Percentiles rank a stretch among this genome's conserved stretches.
Evolutionary conservation across 2,329 filamentous ascomycete genomes (phyloP).

Genomic region (Ascochyta viciae-villosae): DNA sequence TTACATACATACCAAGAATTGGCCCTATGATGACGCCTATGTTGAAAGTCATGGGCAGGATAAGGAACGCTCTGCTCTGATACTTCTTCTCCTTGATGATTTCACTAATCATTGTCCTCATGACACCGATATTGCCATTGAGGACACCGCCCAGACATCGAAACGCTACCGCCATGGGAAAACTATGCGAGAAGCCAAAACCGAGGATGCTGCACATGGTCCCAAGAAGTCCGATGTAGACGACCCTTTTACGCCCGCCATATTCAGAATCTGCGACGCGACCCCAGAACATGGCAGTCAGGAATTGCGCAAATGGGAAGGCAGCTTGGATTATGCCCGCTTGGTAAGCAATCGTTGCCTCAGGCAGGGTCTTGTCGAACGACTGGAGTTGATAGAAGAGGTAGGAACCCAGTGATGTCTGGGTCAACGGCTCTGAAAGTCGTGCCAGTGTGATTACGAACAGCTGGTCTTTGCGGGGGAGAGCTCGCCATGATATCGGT

Average conservation of each 20-base stretch:
- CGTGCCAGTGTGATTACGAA: constrained; percentile 79
- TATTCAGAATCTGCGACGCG: constrained; percentile 68
- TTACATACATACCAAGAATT: constrained; percentile 39
- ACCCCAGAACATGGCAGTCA: constrained; percentile 85
- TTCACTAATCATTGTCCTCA: constrained; percentile 77
- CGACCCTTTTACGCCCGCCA: constrained; percentile 75
- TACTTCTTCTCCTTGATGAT: constrained; percentile 74
- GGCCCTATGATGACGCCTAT: constrained; percentile 58
- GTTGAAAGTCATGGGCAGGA: constrained; percentile 74
- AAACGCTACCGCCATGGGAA: constrained; percentile 69
- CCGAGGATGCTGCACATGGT: constrained; percentile 71
- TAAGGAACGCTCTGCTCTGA: constrained; percentile 62
- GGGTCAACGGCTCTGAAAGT: constrained; percentile 81
- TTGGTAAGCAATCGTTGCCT: constrained; percentile 74
- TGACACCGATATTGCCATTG: constrained; percentile 77
- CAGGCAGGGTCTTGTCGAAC: constrained; percentile 67
- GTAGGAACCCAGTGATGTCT: constrained; percentile 70
- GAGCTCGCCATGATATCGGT: constrained; percentile 71
- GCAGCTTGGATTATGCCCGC: constrained; percentile 79
- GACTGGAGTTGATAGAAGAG: constrained; percentile 90
- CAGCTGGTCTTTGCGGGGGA: constrained; percentile 80
- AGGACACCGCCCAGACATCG: constrained; percentile 70
- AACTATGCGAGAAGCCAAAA: constrained; percentile 72
- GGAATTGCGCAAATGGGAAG: constrained; percentile 82
- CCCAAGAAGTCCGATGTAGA: constrained; percentile 78